Evolutionary conservation across 441 rosid species (phyloP).

Genomic region (Pelargonium citronellum): DNA sequence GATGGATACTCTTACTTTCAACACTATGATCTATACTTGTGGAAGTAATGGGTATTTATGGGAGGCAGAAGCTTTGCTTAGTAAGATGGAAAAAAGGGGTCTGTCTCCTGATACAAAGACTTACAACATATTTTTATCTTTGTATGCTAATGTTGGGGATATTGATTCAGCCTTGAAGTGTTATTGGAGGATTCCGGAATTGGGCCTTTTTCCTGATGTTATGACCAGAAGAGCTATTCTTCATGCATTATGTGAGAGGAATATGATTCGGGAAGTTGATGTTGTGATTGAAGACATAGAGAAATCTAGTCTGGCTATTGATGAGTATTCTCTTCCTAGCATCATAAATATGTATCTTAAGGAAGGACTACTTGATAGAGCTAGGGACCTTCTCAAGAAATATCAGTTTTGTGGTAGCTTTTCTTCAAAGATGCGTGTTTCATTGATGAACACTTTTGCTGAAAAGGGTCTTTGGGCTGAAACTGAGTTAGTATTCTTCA

Average conservation of each 20-base stretch:
- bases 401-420: constrained; percentile 39
- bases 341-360: constrained; percentile 58
- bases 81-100: constrained; percentile 66
- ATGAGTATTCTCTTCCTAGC: constrained; percentile 70
- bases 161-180: constrained; percentile 55
- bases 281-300: constrained; percentile 54
- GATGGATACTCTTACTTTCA: constrained; percentile 69
- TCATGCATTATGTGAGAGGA: constrained; percentile 58
- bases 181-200: constrained; percentile 58
- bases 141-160: constrained; percentile 63
- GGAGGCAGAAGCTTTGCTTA: constrained; percentile 69
- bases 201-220: constrained; percentile 63
- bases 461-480: constrained; percentile 76
- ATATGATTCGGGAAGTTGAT: constrained; percentile 62
- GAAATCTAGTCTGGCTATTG: constrained; percentile 40
- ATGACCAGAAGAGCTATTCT: constrained; percentile 70
- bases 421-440: constrained; percentile 56
- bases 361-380: constrained; percentile 42
- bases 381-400: constrained; percentile 42
- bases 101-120: constrained; percentile 74
- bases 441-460: constrained; percentile 67
- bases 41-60: constrained; percentile 64
- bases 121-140: constrained; percentile 62
- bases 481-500: constrained; percentile 59
- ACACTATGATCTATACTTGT: constrained; percentile 84